phyloP scores from a whole-genome alignment of 2,329 filamentous ascomycete species.

The Phaeosphaeria sp. region DNA sequence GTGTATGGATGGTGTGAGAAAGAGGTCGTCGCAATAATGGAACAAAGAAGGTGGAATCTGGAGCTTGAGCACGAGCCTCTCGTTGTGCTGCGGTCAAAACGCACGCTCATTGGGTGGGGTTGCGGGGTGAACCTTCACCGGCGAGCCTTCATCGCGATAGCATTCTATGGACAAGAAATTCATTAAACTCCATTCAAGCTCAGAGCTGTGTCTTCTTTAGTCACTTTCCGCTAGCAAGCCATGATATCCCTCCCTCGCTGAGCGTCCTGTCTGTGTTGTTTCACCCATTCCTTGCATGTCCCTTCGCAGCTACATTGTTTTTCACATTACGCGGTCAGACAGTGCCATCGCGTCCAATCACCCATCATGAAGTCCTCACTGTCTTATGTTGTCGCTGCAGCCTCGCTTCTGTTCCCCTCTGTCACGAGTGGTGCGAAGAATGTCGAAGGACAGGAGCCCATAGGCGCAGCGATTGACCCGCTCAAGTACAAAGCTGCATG shows the following conservation, averaged over 20 bases:
- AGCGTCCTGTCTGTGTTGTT: conserved; percentile 8
- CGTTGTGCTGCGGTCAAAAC: conserved; percentile 12
- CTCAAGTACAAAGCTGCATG: conserved; percentile 58
- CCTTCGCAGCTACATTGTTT: background rate
- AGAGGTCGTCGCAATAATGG: conserved; percentile 19
- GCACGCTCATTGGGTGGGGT: conserved; percentile 19
- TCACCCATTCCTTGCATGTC: conserved; percentile 1
- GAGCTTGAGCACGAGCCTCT: conserved; percentile 15
- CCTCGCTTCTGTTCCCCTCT: conserved; percentile 12
- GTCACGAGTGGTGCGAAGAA: conserved; percentile 16
- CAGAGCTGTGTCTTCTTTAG: background rate
- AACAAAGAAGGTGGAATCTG: background rate
- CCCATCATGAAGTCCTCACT: conserved; percentile 23
- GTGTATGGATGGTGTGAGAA: conserved; percentile 20
- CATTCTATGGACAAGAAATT: background rate
- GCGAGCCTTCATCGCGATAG: background rate
- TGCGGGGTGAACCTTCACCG: background rate
- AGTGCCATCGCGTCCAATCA: background rate
- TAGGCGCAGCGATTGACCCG: conserved; percentile 38
- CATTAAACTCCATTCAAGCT: background rate
- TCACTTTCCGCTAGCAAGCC: conserved; percentile 1
- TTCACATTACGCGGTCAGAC: background rate
- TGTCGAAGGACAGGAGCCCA: conserved; percentile 36
- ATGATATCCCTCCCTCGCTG: conserved; percentile 27
- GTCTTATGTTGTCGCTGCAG: conserved; percentile 14